Percentiles rank a stretch among this genome's conserved stretches.
Conservation (phyloP, 2,329 filamentous ascomycete genomes). For the Epichloe hybrida region DNA sequence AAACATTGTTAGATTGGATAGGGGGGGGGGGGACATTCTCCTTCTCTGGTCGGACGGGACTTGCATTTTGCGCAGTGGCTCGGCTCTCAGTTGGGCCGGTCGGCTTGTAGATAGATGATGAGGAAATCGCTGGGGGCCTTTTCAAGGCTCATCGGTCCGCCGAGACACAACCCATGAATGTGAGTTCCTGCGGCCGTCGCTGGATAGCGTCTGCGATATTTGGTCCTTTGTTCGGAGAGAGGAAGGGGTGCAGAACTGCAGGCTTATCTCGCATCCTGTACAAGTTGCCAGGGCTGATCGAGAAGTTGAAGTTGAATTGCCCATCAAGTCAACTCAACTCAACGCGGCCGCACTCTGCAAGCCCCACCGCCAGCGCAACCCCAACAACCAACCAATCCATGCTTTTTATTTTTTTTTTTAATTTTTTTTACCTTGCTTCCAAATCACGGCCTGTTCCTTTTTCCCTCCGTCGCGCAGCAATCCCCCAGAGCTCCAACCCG, state of each 20-base stretch:
- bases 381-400: neutral
- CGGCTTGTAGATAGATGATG: neutral
- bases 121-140: neutral
- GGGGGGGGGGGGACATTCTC: no score
- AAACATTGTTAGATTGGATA: neutral
- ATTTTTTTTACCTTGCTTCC: neutral
- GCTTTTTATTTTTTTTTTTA: neutral
- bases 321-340: no score
- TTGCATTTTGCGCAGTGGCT: neutral
- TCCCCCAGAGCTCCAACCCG: neutral
- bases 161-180: constrained; percentile 2
- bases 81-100: neutral
- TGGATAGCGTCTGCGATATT: neutral
- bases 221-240: no score
- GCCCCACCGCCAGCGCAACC: neutral
- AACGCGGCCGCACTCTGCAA: neutral
- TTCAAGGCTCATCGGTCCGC: constrained; percentile 7
- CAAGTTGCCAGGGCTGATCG: neutral
- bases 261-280: neutral
- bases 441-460: neutral
- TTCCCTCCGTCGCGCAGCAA: constrained; percentile 1
- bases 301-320: neutral
- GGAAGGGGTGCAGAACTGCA: neutral
- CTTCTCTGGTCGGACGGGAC: neutral
- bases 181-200: neutral